These are phyloP conservation scores for Russula ochroleuca DNA, from an alignment of 768 basidiomycete genomes.

Conservation along the genomic window DNA sequence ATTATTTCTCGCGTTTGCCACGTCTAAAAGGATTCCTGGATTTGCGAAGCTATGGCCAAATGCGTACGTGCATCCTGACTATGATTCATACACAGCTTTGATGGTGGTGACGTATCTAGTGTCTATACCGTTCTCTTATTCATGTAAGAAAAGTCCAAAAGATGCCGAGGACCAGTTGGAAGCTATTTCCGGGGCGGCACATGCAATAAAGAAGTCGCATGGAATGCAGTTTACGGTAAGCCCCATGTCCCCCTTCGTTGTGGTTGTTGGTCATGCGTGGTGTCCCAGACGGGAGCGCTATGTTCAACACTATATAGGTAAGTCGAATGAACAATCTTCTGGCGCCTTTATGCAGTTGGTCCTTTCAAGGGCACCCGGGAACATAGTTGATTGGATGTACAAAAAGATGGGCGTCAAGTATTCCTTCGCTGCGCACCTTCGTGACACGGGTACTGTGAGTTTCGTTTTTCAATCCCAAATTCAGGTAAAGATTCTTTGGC, in stretches of 20 bases:
- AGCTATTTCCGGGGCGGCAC: constrained; percentile 60
- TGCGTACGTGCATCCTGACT: constrained; percentile 42
- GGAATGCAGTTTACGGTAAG: constrained; percentile 54
- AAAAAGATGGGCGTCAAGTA: constrained; percentile 53
- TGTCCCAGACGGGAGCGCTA: constrained; percentile 41
- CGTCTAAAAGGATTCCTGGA: constrained; percentile 65
- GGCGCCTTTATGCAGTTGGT: constrained; percentile 19
- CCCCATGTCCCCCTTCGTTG: not conserved
- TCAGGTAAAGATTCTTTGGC: constrained; percentile 1
- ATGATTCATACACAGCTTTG: not conserved
- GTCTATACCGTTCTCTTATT: constrained; percentile 73
- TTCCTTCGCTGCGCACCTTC: constrained; percentile 57
- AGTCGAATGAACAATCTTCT: constrained; percentile 29
- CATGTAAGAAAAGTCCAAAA: constrained; percentile 55
- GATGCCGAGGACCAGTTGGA: constrained; percentile 76
- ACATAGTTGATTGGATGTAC: constrained; percentile 66
- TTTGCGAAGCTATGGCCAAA: constrained; percentile 77
- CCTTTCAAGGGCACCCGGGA: constrained; percentile 48
- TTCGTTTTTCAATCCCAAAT: too few species aligned
- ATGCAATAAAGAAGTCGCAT: constrained; percentile 50
- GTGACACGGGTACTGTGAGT: constrained; percentile 68
- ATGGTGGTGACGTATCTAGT: constrained; percentile 39
- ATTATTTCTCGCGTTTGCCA: constrained; percentile 53
- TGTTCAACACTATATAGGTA: constrained; percentile 45
- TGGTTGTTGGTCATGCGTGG: not conserved